Evolutionary conservation across 768 basidiomycete species (phyloP).

Genomic region (Lactifluus piperatus): DNA sequence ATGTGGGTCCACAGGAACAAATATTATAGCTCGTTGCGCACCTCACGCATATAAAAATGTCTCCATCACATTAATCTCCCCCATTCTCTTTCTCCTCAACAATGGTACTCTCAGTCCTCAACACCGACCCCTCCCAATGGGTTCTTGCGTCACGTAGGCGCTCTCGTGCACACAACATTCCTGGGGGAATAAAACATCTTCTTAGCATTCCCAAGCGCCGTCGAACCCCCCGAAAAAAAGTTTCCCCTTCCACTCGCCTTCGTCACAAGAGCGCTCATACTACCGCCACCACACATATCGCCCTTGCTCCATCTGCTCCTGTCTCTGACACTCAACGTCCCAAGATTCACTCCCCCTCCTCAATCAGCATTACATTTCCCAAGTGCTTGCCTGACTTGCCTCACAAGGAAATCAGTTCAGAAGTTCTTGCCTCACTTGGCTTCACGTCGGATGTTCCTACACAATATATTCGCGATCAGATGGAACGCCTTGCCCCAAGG

Average conservation of each 20-base stretch:
- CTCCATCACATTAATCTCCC: not conserved
- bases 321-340: not conserved
- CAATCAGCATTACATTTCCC: conserved; percentile 5
- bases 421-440: conserved; percentile 10
- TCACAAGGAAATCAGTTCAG: conserved; percentile 1
- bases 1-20: conserved; percentile 9
- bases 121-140: conserved; percentile 1
- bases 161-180: conserved; percentile 14
- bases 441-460: conserved; percentile 1
- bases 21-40: not conserved
- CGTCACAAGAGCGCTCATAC: not conserved
- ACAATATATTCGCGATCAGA: conserved; percentile 11
- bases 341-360: not conserved
- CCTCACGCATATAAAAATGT: conserved; percentile 5
- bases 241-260: not conserved
- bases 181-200: conserved; percentile 11
- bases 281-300: no score
- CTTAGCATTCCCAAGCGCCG: conserved; percentile 13
- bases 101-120: conserved; percentile 15
- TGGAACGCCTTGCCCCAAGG: conserved; percentile 3
- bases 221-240: not conserved
- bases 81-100: not conserved
- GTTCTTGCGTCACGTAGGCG: not conserved
- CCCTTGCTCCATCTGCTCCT: not conserved
- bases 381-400: not conserved